Percentiles rank a stretch among this genome's conserved stretches.
Conservation (phyloP, 2,329 filamentous ascomycete genomes). For the Penicillium sp. region DNA sequence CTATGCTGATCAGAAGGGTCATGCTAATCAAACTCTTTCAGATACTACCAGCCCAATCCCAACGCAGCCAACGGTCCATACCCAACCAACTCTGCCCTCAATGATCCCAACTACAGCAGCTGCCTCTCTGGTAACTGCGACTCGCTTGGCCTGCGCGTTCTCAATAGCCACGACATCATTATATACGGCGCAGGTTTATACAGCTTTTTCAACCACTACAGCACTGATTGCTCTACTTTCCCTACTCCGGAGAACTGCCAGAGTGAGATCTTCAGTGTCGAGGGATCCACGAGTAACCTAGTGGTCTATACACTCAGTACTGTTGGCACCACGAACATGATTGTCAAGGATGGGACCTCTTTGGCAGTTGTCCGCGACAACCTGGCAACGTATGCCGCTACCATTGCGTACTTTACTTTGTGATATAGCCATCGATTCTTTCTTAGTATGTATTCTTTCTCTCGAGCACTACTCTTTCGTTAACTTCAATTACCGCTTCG, state of each 20-base stretch:
- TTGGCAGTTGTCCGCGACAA: constrained; percentile 46
- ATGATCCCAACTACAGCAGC: constrained; percentile 35
- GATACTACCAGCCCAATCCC: constrained; percentile 39
- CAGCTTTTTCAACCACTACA: constrained; percentile 53
- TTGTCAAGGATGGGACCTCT: constrained; percentile 42
- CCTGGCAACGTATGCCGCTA: constrained; percentile 43
- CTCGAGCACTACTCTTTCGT: too few species aligned
- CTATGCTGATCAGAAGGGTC: too few species aligned
- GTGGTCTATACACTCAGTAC: constrained; percentile 48
- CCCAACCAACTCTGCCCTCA: constrained; percentile 25
- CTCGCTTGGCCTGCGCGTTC: constrained; percentile 48
- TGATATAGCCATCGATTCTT: constrained; percentile 1
- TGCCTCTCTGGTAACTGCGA: constrained; percentile 33
- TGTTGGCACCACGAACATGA: constrained; percentile 44
- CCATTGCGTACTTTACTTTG: constrained; percentile 39
- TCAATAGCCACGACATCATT: constrained; percentile 41
- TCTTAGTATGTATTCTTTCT: background rate
- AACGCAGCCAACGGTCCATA: constrained; percentile 32
- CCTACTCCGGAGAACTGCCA: constrained; percentile 44
- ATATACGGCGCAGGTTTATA: constrained; percentile 52
- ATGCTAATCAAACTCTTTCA: constrained; percentile 2
- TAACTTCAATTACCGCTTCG: too few species aligned
- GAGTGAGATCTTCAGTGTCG: constrained; percentile 46
- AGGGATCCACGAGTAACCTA: constrained; percentile 32
- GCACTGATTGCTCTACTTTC: constrained; percentile 39